Conservation (phyloP, 345 rosid genomes). For the Arabis alpina region DNA sequence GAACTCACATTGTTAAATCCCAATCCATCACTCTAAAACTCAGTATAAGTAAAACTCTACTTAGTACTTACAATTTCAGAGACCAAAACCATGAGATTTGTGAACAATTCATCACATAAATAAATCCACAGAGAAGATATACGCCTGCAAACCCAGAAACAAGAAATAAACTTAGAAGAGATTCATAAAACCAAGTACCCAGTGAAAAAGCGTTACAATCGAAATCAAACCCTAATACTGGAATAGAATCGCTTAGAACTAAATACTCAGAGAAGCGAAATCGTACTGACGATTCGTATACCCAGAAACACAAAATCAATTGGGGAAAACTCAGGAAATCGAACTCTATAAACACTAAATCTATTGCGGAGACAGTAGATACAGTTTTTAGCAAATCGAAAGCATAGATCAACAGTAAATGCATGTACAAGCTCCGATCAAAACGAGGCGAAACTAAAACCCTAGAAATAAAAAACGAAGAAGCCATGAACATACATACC, state of each 20-base stretch:
- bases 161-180: neutral
- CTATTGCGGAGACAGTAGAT: neutral
- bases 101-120: slow-evolving; percentile 1
- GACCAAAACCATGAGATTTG: slow-evolving; percentile 7
- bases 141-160: slow-evolving; percentile 17
- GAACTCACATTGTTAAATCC: slow-evolving; percentile 2
- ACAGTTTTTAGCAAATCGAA: neutral
- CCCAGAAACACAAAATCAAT: slow-evolving; percentile 14
- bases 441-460: slow-evolving; percentile 30
- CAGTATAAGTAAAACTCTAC: slow-evolving; percentile 1
- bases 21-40: neutral
- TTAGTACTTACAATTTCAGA: slow-evolving; percentile 29
- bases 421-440: slow-evolving; percentile 39
- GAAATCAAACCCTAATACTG: slow-evolving; percentile 8
- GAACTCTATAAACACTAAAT: neutral
- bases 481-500: slow-evolving; percentile 9
- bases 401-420: neutral
- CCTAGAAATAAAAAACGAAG: neutral
- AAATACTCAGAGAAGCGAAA: slow-evolving; percentile 8
- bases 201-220: slow-evolving; percentile 3
- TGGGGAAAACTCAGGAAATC: slow-evolving; percentile 9
- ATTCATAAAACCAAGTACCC: neutral
- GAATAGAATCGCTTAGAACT: neutral
- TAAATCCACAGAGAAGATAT: neutral
- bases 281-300: slow-evolving; percentile 26